A percentile compares a stretch with the other conserved stretches of the same genome.
Conservation (phyloP, 1,284 basidiomycete genomes). For the Fomitopsis betulina region DNA sequence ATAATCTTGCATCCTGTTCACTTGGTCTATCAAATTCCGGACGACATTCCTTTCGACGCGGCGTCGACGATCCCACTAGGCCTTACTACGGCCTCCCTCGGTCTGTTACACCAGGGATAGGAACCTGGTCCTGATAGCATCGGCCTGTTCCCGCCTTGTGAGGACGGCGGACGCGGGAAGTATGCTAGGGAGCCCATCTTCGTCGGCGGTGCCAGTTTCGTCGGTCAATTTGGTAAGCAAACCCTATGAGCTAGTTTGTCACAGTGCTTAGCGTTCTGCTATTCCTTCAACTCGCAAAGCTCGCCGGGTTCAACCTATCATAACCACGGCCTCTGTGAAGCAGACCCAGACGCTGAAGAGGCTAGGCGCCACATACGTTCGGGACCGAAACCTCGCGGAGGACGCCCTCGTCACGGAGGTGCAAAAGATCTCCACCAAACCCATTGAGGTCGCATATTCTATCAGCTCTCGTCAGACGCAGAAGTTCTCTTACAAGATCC, state of each 20-base stretch:
- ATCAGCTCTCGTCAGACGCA: constrained; percentile 20
- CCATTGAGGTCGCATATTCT: constrained; percentile 22
- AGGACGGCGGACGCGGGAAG: constrained; percentile 23
- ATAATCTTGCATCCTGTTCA: neutral
- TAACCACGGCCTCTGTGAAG: constrained; percentile 31
- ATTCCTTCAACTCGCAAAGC: constrained; percentile 29
- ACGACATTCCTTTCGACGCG: neutral
- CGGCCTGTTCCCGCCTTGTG: constrained; percentile 17
- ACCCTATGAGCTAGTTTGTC: neutral
- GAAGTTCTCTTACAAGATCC: constrained; percentile 12
- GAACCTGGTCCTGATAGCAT: constrained; percentile 5
- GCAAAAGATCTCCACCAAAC: constrained; percentile 13
- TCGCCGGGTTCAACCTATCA: constrained; percentile 31
- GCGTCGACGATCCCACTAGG: constrained; percentile 10
- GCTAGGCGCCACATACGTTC: constrained; percentile 33
- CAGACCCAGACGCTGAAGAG: constrained; percentile 28
- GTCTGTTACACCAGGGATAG: constrained; percentile 2
- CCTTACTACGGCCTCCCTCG: constrained; percentile 4
- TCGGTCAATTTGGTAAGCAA: constrained; percentile 26
- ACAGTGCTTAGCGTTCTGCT: neutral
- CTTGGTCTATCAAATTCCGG: constrained; percentile 3
- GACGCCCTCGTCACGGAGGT: constrained; percentile 16
- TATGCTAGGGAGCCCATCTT: constrained; percentile 26
- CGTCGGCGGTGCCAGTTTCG: constrained; percentile 30
- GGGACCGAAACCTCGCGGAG: constrained; percentile 24